phyloP scores from a whole-genome alignment of 768 basidiomycete genomes.

The Naganishia friedmannii region DNA sequence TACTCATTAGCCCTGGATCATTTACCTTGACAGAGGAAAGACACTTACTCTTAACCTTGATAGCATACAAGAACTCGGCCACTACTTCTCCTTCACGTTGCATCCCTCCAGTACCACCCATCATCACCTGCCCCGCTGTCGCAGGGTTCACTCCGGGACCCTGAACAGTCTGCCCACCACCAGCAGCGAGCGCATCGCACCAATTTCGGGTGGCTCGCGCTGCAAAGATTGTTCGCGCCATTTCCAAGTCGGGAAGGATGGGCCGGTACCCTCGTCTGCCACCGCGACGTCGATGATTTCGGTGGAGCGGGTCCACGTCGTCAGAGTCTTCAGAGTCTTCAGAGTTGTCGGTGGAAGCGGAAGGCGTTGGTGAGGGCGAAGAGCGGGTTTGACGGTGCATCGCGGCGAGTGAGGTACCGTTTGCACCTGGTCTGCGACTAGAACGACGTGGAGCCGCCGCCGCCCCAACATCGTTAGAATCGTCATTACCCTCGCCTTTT shows the following conservation, averaged over 20 bases:
- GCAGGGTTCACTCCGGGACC: constrained; percentile 31
- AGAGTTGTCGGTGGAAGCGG: neutral
- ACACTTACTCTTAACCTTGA: constrained; percentile 28
- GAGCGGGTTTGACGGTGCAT: constrained; percentile 27
- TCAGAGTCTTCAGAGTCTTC: no score
- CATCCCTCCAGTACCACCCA: constrained; percentile 31
- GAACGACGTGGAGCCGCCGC: constrained; percentile 25
- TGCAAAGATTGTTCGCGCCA: constrained; percentile 25
- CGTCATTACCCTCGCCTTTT: neutral
- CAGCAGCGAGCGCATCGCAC: constrained; percentile 28
- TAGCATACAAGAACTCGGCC: constrained; percentile 28
- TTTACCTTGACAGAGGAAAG: no score
- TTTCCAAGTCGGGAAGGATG: constrained; percentile 27
- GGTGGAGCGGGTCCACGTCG: no score
- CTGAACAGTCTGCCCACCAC: constrained; percentile 28
- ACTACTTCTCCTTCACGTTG: constrained; percentile 31
- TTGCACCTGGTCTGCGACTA: constrained; percentile 13
- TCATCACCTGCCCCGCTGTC: constrained; percentile 31
- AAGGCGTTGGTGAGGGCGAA: constrained; percentile 26
- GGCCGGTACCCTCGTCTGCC: constrained; percentile 15
- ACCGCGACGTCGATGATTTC: no score
- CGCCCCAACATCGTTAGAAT: constrained; percentile 3
- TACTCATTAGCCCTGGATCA: neutral
- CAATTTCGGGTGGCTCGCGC: constrained; percentile 22
- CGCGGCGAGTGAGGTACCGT: constrained; percentile 22